phyloP scores from a whole-genome alignment of 345 rosid species.

The Aquilaria yunnanensis region DNA sequence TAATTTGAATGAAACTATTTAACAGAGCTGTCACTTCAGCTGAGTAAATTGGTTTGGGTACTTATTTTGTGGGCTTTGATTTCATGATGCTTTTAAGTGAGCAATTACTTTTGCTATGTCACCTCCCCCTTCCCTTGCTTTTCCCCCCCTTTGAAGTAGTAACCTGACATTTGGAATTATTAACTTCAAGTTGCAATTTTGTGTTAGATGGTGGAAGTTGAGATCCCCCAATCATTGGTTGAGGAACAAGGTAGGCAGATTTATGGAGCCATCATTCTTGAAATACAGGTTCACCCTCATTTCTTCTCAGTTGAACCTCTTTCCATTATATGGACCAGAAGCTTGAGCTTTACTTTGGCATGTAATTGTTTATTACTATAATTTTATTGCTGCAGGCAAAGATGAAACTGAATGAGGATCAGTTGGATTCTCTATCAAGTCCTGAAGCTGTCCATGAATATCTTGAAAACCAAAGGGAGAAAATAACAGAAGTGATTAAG shows the following conservation, averaged over 20 bases:
- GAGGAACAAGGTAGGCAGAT: slow-evolving; percentile 97
- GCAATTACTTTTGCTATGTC: background rate
- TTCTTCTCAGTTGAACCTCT: background rate
- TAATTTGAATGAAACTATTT: too few species aligned
- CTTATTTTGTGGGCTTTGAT: too few species aligned
- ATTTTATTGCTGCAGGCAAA: slow-evolving; percentile 43
- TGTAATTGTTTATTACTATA: background rate
- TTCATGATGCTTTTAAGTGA: too few species aligned
- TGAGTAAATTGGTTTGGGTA: slow-evolving; percentile 4
- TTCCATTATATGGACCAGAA: background rate
- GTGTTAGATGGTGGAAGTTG: slow-evolving; percentile 83
- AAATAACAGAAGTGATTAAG: slow-evolving; percentile 52
- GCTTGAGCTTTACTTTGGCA: background rate
- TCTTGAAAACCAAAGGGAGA: slow-evolving; percentile 65
- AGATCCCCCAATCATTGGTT: slow-evolving; percentile 77
- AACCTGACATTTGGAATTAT: background rate
- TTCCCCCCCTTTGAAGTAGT: background rate
- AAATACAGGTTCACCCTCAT: slow-evolving; percentile 54
- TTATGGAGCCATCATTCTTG: slow-evolving; percentile 82
- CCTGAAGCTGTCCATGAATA: slow-evolving; percentile 75
- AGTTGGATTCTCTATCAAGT: slow-evolving; percentile 71
- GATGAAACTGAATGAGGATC: slow-evolving; percentile 69
- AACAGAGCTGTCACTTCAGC: too few species aligned
- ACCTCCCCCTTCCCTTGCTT: background rate
- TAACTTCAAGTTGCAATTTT: background rate